These are phyloP conservation scores for Nakazawaea laoshanensis DNA, from an alignment of 805 yeast genomes.

Conservation along the genomic window DNA sequence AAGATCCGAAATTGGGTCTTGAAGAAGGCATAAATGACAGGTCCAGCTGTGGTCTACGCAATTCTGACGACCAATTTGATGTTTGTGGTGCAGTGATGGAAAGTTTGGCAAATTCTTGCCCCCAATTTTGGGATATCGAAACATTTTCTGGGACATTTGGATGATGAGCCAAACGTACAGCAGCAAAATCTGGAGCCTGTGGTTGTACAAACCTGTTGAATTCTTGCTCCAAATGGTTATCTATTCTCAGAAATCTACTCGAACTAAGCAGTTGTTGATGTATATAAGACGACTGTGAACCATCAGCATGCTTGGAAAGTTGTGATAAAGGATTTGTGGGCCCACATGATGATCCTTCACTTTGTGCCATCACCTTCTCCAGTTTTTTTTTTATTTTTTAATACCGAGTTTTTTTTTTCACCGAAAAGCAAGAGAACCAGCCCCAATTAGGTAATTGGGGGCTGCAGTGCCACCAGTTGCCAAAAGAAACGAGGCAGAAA, in stretches of 20 bases:
- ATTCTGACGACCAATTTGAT: too few relatives aligned
- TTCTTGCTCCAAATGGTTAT: constrained; percentile 28
- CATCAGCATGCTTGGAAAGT: constrained; percentile 24
- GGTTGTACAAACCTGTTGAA: constrained; percentile 31
- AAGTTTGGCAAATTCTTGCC: too few relatives aligned
- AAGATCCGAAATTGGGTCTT: too few relatives aligned
- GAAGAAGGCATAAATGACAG: too few relatives aligned
- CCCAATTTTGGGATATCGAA: too few relatives aligned
- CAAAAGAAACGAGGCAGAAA: neutral
- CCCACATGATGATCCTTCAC: constrained; percentile 24
- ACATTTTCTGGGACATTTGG: too few relatives aligned
- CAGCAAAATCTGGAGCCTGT: too few relatives aligned
- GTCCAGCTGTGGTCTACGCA: too few relatives aligned
- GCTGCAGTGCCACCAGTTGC: too few relatives aligned
- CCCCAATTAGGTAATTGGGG: neutral
- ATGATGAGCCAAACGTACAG: too few relatives aligned
- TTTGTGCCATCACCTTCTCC: too few relatives aligned
- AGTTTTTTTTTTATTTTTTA: neutral
- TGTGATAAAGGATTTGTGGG: constrained; percentile 35
- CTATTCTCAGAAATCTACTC: constrained; percentile 17
- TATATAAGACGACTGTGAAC: neutral
- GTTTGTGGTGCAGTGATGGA: too few relatives aligned
- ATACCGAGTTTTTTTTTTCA: neutral
- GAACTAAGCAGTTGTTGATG: constrained; percentile 1
- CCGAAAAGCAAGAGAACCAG: neutral